phyloP scores from a whole-genome alignment of 2,329 filamentous ascomycete species.

The Rhynchosporium agropyri region DNA sequence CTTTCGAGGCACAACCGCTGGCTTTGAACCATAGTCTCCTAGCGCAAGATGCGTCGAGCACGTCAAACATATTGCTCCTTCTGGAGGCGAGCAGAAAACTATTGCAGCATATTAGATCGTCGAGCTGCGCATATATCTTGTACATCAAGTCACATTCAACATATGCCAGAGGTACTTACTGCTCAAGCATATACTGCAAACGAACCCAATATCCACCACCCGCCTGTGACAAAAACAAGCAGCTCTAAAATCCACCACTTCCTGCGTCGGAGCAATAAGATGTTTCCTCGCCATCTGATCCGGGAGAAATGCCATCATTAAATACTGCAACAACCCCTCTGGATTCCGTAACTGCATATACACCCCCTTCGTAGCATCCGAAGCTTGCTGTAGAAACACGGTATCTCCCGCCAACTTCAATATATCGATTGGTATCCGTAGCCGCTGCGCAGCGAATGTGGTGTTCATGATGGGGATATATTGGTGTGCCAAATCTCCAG shows the following conservation, averaged over 20 bases:
- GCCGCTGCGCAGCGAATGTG: conserved; percentile 91
- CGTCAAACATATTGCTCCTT: conserved; percentile 73
- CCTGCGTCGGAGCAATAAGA: conserved; percentile 77
- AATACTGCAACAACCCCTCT: conserved; percentile 80
- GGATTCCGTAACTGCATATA: conserved; percentile 66
- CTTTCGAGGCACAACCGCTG: conserved; percentile 70
- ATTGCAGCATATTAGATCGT: conserved; percentile 23
- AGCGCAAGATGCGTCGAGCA: conserved; percentile 79
- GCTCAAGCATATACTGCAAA: conserved; percentile 94
- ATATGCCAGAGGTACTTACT: conserved; percentile 51
- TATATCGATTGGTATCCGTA: conserved; percentile 89
- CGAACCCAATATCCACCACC: conserved; percentile 89
- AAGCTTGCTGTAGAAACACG: conserved; percentile 92
- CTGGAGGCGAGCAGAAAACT: conserved; percentile 73
- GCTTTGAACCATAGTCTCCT: conserved; percentile 74
- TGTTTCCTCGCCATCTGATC: conserved; percentile 65
- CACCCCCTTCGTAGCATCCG: conserved; percentile 70
- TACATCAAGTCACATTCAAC: background rate
- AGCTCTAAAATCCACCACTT: conserved; percentile 93
- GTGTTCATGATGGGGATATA: conserved; percentile 99
- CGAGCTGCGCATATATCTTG: background rate
- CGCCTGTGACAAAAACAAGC: conserved; percentile 95
- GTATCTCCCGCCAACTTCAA: conserved; percentile 82
- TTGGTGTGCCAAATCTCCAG: conserved; percentile 79
- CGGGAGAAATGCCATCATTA: conserved; percentile 92